phyloP scores from a whole-genome alignment of 2,329 filamentous ascomycete species.

The Ophiostoma sp. region DNA sequence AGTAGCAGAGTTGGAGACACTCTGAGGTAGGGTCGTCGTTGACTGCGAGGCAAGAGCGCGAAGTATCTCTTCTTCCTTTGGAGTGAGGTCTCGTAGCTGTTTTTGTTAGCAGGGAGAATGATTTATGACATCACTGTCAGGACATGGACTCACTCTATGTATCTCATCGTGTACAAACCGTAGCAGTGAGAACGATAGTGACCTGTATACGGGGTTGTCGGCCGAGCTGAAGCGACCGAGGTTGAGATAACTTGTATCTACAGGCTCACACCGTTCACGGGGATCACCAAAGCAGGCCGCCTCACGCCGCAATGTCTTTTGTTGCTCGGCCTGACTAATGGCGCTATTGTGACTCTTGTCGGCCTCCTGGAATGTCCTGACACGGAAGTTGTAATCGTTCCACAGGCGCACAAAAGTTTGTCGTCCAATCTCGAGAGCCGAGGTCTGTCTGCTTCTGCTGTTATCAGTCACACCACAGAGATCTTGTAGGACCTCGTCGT shows the following conservation, averaged over 20 bases:
- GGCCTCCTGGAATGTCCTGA: constrained; percentile 38
- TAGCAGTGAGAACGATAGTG: constrained; percentile 31
- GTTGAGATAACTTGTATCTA: constrained; percentile 43
- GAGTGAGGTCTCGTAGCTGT: constrained; percentile 31
- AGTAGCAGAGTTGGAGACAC: background rate
- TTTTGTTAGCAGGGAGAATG: background rate
- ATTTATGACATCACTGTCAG: background rate
- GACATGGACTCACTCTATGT: constrained; percentile 29
- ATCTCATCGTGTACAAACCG: constrained; percentile 33
- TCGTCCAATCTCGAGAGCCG: constrained; percentile 31
- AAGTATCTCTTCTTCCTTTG: constrained; percentile 34
- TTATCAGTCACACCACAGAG: constrained; percentile 34
- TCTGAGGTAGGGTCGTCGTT: constrained; percentile 21
- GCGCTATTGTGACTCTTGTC: constrained; percentile 19
- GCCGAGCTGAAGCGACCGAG: constrained; percentile 43
- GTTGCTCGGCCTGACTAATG: constrained; percentile 10
- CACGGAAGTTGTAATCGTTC: constrained; percentile 39
- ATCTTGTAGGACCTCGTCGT: constrained; percentile 34
- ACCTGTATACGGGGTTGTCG: constrained; percentile 35
- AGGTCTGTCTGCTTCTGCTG: constrained; percentile 7
- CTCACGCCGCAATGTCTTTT: constrained; percentile 32
- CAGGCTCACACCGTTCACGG: constrained; percentile 36
- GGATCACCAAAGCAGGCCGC: constrained; percentile 37
- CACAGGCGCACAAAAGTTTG: constrained; percentile 36
- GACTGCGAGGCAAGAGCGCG: constrained; percentile 29